These are phyloP conservation scores for Hypocreales sp. DNA, from an alignment of 2,329 filamentous ascomycete genomes.

Conservation along the genomic window DNA sequence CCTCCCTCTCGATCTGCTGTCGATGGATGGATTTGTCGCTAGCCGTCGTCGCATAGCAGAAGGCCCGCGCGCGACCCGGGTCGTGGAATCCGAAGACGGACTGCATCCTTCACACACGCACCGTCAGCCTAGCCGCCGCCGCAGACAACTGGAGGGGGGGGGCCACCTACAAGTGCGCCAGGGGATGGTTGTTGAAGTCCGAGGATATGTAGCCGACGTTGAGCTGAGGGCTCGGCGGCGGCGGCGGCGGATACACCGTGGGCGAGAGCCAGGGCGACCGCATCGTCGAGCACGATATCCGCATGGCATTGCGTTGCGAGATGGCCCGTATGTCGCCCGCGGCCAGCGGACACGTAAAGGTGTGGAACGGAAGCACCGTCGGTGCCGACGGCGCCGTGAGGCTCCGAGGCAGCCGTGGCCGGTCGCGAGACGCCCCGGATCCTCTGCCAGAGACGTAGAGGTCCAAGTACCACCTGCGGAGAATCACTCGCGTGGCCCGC, in stretches of 20 bases:
- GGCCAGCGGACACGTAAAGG: slow-evolving; percentile 86
- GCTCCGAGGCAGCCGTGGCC: slow-evolving; percentile 57
- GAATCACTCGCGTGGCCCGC: slow-evolving; percentile 60
- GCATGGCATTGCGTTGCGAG: slow-evolving; percentile 82
- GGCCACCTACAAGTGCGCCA: slow-evolving; percentile 63
- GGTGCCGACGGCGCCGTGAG: slow-evolving; percentile 75
- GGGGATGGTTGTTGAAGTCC: slow-evolving; percentile 95
- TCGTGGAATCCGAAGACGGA: slow-evolving; percentile 93
- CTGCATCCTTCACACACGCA: slow-evolving; percentile 63
- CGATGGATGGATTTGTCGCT: slow-evolving; percentile 84
- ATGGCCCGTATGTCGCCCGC: slow-evolving; percentile 87
- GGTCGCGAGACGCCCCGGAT: slow-evolving; percentile 41
- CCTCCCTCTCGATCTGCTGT: slow-evolving; percentile 82
- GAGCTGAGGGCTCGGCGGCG: slow-evolving; percentile 67
- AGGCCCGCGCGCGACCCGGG: slow-evolving; percentile 56
- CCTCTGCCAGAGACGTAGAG: slow-evolving; percentile 49
- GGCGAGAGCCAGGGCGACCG: slow-evolving; percentile 72
- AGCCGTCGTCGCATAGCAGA: slow-evolving; percentile 88
- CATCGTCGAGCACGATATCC: slow-evolving; percentile 83
- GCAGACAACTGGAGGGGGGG: no score
- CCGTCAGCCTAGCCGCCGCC: no score
- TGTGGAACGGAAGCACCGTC: slow-evolving; percentile 92
- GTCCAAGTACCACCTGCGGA: slow-evolving; percentile 81
- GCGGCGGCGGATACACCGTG: slow-evolving; percentile 71
- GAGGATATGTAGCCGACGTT: slow-evolving; percentile 94